Evolutionary conservation across 306 rosid genomes (phyloP).

Genomic region (Fragaria ananassa): DNA sequence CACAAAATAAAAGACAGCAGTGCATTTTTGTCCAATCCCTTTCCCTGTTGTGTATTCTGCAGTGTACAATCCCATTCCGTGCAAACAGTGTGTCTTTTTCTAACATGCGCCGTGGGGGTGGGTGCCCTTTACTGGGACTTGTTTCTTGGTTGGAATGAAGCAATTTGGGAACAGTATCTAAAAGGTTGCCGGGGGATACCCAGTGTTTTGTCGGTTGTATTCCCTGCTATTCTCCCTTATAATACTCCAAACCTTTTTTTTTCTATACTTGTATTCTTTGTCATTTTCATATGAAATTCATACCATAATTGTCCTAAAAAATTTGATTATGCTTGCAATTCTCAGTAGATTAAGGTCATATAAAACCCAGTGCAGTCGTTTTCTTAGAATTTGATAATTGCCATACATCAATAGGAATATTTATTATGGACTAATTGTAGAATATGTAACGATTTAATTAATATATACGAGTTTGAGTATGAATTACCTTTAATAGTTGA

Average conservation of each 20-base stretch:
- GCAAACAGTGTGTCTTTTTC: neutral
- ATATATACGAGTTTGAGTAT: neutral
- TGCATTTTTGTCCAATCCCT: conserved; percentile 22
- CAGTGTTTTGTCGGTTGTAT: conserved; percentile 42
- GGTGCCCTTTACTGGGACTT: conserved; percentile 8
- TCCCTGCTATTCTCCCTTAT: conserved; percentile 2
- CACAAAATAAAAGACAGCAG: neutral
- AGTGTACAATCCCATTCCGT: conserved; percentile 7
- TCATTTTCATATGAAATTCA: neutral
- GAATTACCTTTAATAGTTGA: neutral
- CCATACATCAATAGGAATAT: neutral
- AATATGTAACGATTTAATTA: neutral
- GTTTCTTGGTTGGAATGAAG: neutral
- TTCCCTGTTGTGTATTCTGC: neutral
- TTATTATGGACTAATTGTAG: neutral
- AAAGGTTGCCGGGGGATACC: conserved; percentile 58
- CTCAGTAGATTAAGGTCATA: neutral
- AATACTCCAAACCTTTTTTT: neutral
- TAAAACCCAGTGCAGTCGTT: neutral
- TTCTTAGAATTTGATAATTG: neutral
- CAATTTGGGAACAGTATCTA: conserved; percentile 31
- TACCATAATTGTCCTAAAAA: neutral
- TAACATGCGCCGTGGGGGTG: conserved; percentile 25
- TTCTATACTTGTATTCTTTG: neutral
- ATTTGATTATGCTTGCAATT: neutral